Base-by-base conservation (phyloP, 2,329 filamentous ascomycete genomes). In the Anisogramma anomala region DNA sequence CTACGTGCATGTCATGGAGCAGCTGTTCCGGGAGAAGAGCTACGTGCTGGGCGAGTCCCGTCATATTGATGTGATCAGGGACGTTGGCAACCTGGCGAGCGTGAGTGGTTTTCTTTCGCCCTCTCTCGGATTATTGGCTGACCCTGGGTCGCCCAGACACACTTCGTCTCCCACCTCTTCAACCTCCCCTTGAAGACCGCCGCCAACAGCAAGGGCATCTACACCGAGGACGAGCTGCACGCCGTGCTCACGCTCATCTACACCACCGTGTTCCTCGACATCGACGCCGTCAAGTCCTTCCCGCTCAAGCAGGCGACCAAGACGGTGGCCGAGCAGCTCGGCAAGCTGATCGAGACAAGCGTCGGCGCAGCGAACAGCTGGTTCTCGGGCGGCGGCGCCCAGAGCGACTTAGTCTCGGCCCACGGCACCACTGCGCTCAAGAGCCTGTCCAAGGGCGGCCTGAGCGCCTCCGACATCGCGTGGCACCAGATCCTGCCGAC, bases 401-500 rank as follows among this genome's bases (percentile, higher is more conserved):
- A 74, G 52, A 62, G 69, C 18, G 74, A 74, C 26, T 63, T 66
- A 0, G 60, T 89, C 34, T 67, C 70, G 1, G 66, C 72, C 3
- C 84, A 82, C 45, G 84, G 84, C 2, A 67, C 69, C 14, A 68
- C 77, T 32, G 67, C 84, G 57, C 69, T 84, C 50, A 77, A 79
- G 53, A 69, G 69, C 0, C 61, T 88, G 31, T 61, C 78, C 18
- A 80, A 82, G 51, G 65, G 66, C 9, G 81, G 82, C 0, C 56
- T 84, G 43, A 73, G 66, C 39, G 63, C 69, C 3, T 68, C 77
- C 18, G 79, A 87, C 37, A 76, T 87, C 46, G 76, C 81, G 0
- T 84, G 77, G 74, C 71, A 71, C 18, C 78, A 84, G 54, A 70
- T 87, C 28, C 53, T 87, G 36, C 82, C 83, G 0, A 77, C 77